Base-by-base conservation (phyloP, 2,329 filamentous ascomycete species). In the Neoscytalidium dimidiatum region DNA sequence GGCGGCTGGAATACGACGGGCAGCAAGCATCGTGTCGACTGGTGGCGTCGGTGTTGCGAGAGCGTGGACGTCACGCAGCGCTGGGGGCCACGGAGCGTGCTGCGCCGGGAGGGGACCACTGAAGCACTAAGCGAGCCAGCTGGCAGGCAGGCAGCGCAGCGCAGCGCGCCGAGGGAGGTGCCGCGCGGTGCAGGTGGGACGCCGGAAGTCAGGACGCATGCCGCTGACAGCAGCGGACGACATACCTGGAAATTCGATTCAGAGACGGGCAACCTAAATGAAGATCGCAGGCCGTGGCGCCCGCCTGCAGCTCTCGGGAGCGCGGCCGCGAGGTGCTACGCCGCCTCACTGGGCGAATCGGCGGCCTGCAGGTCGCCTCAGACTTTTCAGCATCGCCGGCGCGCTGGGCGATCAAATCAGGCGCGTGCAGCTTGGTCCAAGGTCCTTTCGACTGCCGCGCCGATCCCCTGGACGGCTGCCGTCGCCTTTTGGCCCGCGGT, bases 11-110 rank as follows among this genome's bases (percentile, higher is more conserved):
- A 64, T 52, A 43, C 62, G 62, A n/a, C 61, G 61, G 28, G 62
- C 62, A 52, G 62, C 62, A 52, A 66, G 44, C 64, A 66, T 66
- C 46, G 29, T 65, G 63, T 19, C 31, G 28, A 64, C 29, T 61
- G 43, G 44, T 46, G 43, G 46, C 46, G 43, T 43, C 35, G 35
- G 49, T 35, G 31, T 35, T 41, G 61, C 35, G 23, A 31, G 57
- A 21, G 23, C 29, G 23, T 43, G 33, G 3, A 31, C 33, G 33
- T 41, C 17, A 21, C n/a, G 38, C 23, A 21, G 60, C 21, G 58
- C 44, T 26, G 46, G 29, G 28, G 51, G 35, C 29, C 26, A 28
- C 38, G 35, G 51, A 49, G 53, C n/a, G 53, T 19, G 35, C 35
- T 29, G 13, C 8, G 46, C 53, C 17, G 35, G n/a, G n/a, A n/a